Evolutionary conservation across 805 yeast genomes (phyloP), one percentile per base, ranked within the genome.

Genomic region (Kuraishia molischiana): DNA sequence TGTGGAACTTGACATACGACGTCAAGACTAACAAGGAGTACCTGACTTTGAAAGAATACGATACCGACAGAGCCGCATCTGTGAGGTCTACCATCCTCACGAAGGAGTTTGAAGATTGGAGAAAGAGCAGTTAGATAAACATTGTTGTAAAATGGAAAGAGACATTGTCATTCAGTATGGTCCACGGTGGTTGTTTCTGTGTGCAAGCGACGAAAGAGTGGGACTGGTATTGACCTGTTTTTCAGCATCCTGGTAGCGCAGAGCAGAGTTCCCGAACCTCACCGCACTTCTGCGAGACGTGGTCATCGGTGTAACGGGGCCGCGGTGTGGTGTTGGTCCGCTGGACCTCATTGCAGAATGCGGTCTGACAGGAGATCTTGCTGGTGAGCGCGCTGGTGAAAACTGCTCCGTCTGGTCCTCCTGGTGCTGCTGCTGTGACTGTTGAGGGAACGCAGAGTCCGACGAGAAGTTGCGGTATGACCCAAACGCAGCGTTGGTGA

Each of bases 1-100:
- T 74, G 1, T 75, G 71, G 65, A 62, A 69, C 39, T 58, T 78
- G 42, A 65, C 69, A n/a, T 84, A 69, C 50, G 76, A 74, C 45
- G 70, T 80, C 2, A 28, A 38, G 3, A 59, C 63, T 6, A 68
- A 72, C 22, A 68, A 72, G 38, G 64, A 77, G 18, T 69, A 81
- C 38, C 22, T 61, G 14, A 59, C 69, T 14, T 59, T 82, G 44
- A 55, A 59, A 9, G 74, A 72, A 46, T 38, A 53, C 18, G 62
- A 72, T 11, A 64, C 52, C 41, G 53, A 62, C 24, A 54, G 60
- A 37, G 55, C 54, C 37, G 69, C 64, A 35, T 67, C 47, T 32
- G 17, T 28, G 13, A 8, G 31, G 5, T 52, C 43, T 50, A 67
- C 50, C 3, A 61, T 78, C 15, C 42, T 82, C n/a, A 55, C 74